Evolutionary conservation across 306 rosid genomes (phyloP).

Genomic region (Ammopiptanthus mongolicus): DNA sequence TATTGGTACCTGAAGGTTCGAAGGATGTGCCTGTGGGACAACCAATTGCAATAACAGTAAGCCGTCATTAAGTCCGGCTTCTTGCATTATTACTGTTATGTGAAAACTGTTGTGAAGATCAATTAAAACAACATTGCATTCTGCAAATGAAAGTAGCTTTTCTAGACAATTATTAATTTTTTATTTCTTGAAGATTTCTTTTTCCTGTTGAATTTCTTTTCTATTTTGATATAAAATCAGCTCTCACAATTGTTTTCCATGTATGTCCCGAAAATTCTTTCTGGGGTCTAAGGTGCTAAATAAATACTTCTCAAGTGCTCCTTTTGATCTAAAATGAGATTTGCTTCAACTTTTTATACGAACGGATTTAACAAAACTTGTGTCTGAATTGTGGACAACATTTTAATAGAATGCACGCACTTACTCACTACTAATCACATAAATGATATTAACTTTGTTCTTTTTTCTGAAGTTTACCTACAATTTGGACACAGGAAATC

Average conservation of each 20-base stretch:
- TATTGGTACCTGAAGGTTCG: conserved; percentile 87
- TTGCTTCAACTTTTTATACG: neutral
- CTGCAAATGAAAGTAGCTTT: conserved; percentile 4
- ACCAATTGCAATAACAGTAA: conserved; percentile 83
- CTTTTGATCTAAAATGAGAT: neutral
- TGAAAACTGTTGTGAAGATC: neutral
- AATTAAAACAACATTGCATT: conserved; percentile 9
- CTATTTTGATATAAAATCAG: neutral
- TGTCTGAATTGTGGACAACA: neutral
- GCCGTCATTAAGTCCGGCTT: conserved; percentile 20
- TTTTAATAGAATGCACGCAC: neutral
- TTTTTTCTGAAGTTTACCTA: neutral
- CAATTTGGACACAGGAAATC: neutral
- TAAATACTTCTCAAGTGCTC: neutral
- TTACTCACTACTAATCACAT: neutral
- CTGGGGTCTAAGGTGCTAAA: neutral
- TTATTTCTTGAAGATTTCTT: neutral
- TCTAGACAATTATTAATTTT: neutral
- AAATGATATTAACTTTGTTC: neutral
- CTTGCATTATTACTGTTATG: conserved; percentile 14
- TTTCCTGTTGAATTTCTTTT: neutral
- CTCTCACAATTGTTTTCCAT: neutral
- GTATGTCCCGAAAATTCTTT: neutral
- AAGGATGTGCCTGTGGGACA: conserved; percentile 88
- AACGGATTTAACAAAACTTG: neutral